Evolutionary conservation across 2,329 filamentous ascomycete genomes (phyloP).

Genomic region (Dryadomyces quercus-mongolicae): DNA sequence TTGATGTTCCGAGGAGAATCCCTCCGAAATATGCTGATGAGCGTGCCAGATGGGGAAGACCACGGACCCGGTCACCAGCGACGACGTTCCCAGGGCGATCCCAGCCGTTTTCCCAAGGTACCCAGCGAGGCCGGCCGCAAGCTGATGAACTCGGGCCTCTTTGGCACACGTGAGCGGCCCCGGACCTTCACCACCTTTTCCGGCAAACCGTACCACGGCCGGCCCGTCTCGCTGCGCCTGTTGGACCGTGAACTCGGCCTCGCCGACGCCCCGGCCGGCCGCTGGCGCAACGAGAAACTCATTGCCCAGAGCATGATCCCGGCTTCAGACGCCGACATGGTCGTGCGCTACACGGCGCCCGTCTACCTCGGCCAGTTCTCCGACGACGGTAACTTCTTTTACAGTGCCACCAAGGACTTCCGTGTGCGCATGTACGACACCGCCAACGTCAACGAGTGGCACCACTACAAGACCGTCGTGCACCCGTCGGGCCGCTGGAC

Average conservation of each 20-base stretch:
- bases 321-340: slow-evolving; percentile 63
- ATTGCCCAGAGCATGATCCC: slow-evolving; percentile 69
- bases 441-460: slow-evolving; percentile 88
- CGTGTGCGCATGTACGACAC: slow-evolving; percentile 96
- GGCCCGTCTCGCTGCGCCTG: slow-evolving; percentile 51
- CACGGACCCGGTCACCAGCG: slow-evolving; percentile 20
- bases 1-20: slow-evolving; percentile 15
- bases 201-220: not conserved
- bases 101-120: slow-evolving; percentile 63
- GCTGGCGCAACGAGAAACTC: slow-evolving; percentile 43
- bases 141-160: slow-evolving; percentile 72
- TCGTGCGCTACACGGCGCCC: slow-evolving; percentile 74
- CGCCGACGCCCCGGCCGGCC: slow-evolving; percentile 30
- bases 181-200: not conserved
- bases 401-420: slow-evolving; percentile 83
- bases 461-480: slow-evolving; percentile 80
- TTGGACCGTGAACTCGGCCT: slow-evolving; percentile 73
- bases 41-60: slow-evolving; percentile 1
- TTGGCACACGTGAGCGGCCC: slow-evolving; percentile 53
- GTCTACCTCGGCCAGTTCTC: slow-evolving; percentile 96
- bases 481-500: slow-evolving; percentile 92
- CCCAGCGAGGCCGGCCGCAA: slow-evolving; percentile 65
- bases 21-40: slow-evolving; percentile 11
- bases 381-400: slow-evolving; percentile 96
- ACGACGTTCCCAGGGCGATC: slow-evolving; percentile 31